Percentiles rank a stretch among this genome's conserved stretches.
These are phyloP conservation scores for Pseudogymnoascus sp. DNA, from an alignment of 2,329 filamentous ascomycete species.

Conservation along the genomic window DNA sequence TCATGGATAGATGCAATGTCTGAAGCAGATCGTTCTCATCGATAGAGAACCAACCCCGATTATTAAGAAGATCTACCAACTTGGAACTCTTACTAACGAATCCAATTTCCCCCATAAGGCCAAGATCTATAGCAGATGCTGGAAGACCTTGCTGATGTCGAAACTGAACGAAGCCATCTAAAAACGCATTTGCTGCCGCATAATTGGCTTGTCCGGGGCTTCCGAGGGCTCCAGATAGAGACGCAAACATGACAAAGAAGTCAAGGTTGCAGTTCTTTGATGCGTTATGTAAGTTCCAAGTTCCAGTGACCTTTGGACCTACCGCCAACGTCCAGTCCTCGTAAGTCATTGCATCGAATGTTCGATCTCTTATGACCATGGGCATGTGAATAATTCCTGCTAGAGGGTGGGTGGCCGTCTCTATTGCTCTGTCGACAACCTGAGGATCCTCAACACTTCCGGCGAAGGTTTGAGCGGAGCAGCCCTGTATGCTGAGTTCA, in stretches of 20 bases:
- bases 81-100: constrained; percentile 9
- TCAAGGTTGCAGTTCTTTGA: constrained; percentile 15
- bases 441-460: constrained; percentile 12
- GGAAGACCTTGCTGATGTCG: not conserved
- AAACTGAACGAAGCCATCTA: constrained; percentile 10
- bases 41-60: not conserved
- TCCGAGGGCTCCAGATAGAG: constrained; percentile 1
- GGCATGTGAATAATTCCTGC: constrained; percentile 24
- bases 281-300: constrained; percentile 12
- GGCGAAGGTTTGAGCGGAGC: constrained; percentile 12
- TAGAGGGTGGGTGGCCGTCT: not conserved
- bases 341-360: not conserved
- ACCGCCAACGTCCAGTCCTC: constrained; percentile 10
- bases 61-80: not conserved
- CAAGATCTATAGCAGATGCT: constrained; percentile 19
- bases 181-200: constrained; percentile 9
- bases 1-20: not conserved
- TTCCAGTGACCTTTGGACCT: constrained; percentile 14
- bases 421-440: constrained; percentile 11
- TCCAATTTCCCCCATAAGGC: not conserved
- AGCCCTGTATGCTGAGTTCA: constrained; percentile 15
- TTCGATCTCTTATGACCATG: constrained; percentile 20
- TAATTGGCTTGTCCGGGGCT: constrained; percentile 12
- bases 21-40: not conserved
- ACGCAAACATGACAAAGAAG: constrained; percentile 12